Percentiles rank a stretch among this genome's conserved stretches.
Evolutionary conservation across 2,329 filamentous ascomycete species (phyloP).

Genomic region (Pseudogymnoascus sp.): DNA sequence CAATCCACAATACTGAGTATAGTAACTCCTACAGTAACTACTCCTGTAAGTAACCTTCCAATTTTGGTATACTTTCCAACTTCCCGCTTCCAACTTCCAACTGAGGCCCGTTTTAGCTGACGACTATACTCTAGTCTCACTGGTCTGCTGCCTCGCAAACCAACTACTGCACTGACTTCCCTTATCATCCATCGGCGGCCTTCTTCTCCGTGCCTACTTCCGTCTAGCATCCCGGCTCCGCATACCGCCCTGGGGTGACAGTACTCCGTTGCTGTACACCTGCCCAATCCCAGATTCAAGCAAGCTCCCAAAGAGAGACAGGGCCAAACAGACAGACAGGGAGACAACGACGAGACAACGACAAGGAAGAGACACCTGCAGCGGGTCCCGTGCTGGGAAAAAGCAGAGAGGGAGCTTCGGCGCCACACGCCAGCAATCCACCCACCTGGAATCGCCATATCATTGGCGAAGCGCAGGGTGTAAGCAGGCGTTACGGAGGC

Average conservation of each 20-base stretch:
- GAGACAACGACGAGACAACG: not conserved
- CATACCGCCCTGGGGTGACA: not conserved
- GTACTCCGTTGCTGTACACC: not conserved
- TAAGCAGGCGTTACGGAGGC: not conserved
- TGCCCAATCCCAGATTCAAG: slow-evolving; percentile 1
- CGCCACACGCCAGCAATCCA: slow-evolving; percentile 2
- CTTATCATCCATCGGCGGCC: not conserved
- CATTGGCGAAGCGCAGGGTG: not conserved
- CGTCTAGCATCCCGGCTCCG: not conserved
- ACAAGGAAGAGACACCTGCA: not conserved
- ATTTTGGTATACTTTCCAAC: not conserved
- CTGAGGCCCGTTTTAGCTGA: not conserved
- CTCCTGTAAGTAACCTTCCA: not conserved
- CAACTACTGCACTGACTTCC: not conserved
- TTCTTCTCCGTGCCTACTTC: not conserved
- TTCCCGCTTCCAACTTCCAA: not conserved
- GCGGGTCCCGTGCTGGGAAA: slow-evolving; percentile 1
- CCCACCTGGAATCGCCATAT: not conserved
- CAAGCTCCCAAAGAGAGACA: not conserved
- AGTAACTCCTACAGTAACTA: not conserved
- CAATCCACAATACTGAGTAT: not conserved
- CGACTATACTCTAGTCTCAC: not conserved
- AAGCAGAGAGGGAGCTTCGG: not conserved
- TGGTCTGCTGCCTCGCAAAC: not conserved
- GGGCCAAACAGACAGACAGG: not conserved